Base-by-base conservation (phyloP, 495 filamentous ascomycete species). In the Penicillium silybi region DNA sequence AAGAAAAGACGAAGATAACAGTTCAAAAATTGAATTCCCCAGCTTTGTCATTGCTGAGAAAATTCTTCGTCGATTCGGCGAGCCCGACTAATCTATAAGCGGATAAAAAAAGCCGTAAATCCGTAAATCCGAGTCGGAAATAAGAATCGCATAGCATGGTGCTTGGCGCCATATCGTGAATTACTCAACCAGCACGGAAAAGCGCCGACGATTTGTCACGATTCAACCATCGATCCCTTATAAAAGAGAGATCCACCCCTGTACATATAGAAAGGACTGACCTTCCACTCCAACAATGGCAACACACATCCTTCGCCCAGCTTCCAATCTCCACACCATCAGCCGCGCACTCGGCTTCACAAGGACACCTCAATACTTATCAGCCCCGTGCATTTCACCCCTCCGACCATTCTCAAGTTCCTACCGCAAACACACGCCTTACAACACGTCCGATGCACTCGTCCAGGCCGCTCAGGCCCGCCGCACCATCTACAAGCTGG, bases 401-500 rank as follows among this genome's bases (percentile, higher is more conserved):
- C 79, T 86, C 23, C 63, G 45, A 50, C 16, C 52, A 10, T 53
- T 50, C 25, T 13, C 50, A 15, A 49, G 44, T 16, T 38, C 45
- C 18, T 27, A 32, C 9, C 37, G 42, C 23, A 51, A 38, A 10
- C n/a, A 52, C 23, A 38, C 52, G 41, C 35, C 51, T 51, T 47
- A 58, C 47, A 62, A 58, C 47, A 61, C 66, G 41, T 46, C 62
- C 26, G 64, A 70, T 16, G 39, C 62, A 42, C 71, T 79, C 46
- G 53, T 77, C 49, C 52, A 67, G 11, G 60, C 73, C 9, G 71
- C 69, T 50, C 62, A 74, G 54, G 44, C 54, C 54, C 73, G 79
- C 38, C 79, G 78, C 60, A 75, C 69, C 38, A 70, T 76, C 61
- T 80, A 80, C 61, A 52, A 68, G 32, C 68, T 82, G 25, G 69